Evolutionary conservation across 2,329 filamentous ascomycete genomes (phyloP).

Genomic region (Huntiella bhutanensis): DNA sequence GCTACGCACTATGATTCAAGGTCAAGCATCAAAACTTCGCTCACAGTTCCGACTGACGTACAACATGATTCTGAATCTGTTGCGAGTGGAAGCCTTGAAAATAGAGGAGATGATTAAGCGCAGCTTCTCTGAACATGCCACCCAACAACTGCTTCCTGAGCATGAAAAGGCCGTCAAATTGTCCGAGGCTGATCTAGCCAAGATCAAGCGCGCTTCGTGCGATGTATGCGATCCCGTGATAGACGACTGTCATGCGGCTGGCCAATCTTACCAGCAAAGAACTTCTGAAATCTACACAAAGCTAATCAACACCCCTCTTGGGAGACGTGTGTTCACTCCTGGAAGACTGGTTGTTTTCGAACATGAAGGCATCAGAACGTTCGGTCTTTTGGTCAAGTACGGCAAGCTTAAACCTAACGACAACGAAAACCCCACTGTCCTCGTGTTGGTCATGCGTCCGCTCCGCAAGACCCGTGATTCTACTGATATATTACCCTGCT

Average conservation of each 20-base stretch:
- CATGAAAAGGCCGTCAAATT: conserved; percentile 88
- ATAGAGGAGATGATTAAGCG: conserved; percentile 99
- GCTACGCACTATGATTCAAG: conserved; percentile 83
- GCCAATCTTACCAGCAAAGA: conserved; percentile 61
- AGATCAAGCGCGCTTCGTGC: conserved; percentile 74
- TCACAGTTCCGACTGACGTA: conserved; percentile 96
- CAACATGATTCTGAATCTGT: conserved; percentile 95
- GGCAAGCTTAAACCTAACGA: conserved; percentile 40
- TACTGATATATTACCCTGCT: conserved; percentile 72
- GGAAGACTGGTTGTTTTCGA: conserved; percentile 71
- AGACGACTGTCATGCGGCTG: conserved; percentile 61
- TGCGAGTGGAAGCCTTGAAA: conserved; percentile 88
- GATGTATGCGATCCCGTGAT: conserved; percentile 63
- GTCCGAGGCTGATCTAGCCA: conserved; percentile 78
- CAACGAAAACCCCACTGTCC: conserved; percentile 44
- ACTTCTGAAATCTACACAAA: conserved; percentile 64
- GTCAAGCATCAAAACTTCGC: conserved; percentile 81
- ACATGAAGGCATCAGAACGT: conserved; percentile 64
- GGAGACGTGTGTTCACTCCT: conserved; percentile 56
- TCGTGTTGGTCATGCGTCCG: conserved; percentile 60
- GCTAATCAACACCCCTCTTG: conserved; percentile 61
- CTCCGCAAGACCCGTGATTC: conserved; percentile 51
- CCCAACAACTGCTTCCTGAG: conserved; percentile 80
- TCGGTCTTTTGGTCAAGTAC: conserved; percentile 62
- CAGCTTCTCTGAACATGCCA: conserved; percentile 95